A percentile compares a stretch with the other conserved stretches of the same genome.
These are phyloP conservation scores for Aspergillus asperescens DNA, from an alignment of 495 filamentous ascomycete genomes.

Conservation along the genomic window DNA sequence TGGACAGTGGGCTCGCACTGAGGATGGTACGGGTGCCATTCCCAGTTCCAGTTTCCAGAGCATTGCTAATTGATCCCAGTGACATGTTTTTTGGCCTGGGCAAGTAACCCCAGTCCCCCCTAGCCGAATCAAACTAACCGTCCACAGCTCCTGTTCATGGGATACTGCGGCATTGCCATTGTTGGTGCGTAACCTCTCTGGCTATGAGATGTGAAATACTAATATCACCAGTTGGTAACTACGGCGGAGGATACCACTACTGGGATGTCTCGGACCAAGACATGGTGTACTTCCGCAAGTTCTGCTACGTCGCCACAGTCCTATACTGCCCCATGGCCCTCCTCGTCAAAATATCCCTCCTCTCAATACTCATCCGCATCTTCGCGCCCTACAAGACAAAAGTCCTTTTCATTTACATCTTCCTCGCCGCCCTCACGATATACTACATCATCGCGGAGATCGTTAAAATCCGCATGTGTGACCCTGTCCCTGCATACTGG, in stretches of 20 bases:
- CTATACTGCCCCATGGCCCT: slow-evolving; percentile 48
- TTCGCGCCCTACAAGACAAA: slow-evolving; percentile 40
- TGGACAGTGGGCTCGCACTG: slow-evolving; percentile 29
- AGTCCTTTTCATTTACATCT: slow-evolving; percentile 39
- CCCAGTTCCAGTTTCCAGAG: not conserved
- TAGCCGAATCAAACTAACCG: not conserved
- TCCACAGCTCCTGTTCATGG: slow-evolving; percentile 31
- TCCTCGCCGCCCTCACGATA: slow-evolving; percentile 37
- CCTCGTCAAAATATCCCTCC: slow-evolving; percentile 43
- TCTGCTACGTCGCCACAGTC: slow-evolving; percentile 39
- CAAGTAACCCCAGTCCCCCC: slow-evolving; percentile 14
- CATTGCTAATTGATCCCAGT: slow-evolving; percentile 22
- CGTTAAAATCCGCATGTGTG: slow-evolving; percentile 37
- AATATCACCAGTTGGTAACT: slow-evolving; percentile 25
- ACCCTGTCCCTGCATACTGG: slow-evolving; percentile 34
- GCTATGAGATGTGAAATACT: not conserved
- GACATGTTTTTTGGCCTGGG: slow-evolving; percentile 33
- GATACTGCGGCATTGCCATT: slow-evolving; percentile 34
- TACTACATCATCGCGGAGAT: slow-evolving; percentile 34
- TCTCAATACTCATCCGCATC: slow-evolving; percentile 44
- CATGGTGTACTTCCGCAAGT: slow-evolving; percentile 32
- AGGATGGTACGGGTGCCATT: slow-evolving; percentile 36
- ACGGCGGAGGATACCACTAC: slow-evolving; percentile 37
- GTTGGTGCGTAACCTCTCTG: slow-evolving; percentile 22
- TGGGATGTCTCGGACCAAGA: slow-evolving; percentile 18